Conservation (phyloP, 306 rosid species). For the Lathyrus tuberosus region DNA sequence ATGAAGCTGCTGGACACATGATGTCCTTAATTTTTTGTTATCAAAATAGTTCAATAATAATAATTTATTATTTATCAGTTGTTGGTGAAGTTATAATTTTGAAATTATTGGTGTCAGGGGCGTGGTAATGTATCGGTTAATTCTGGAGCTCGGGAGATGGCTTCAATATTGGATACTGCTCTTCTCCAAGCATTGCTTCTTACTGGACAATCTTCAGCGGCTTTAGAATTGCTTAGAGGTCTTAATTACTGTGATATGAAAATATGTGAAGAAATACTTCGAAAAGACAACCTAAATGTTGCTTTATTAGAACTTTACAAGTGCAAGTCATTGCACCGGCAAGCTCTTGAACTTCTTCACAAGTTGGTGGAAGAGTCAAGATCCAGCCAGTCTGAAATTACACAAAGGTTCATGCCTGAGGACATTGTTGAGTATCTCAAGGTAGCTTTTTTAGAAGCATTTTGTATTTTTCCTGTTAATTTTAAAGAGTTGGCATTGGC, state of each 20-base stretch:
- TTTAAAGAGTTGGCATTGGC: constrained; percentile 13
- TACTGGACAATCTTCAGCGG: constrained; percentile 79
- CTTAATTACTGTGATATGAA: constrained; percentile 86
- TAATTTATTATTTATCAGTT: constrained; percentile 2
- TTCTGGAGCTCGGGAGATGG: constrained; percentile 93
- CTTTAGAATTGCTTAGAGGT: constrained; percentile 77
- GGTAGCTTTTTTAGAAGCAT: constrained; percentile 52
- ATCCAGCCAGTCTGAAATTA: constrained; percentile 61
- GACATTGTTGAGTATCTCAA: constrained; percentile 95
- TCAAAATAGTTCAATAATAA: neutral
- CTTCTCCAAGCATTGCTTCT: constrained; percentile 91
- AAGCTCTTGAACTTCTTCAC: constrained; percentile 90
- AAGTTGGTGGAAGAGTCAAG: constrained; percentile 77
- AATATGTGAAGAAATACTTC: constrained; percentile 87
- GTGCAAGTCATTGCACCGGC: constrained; percentile 89
- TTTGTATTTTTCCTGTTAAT: constrained; percentile 13
- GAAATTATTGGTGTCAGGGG: constrained; percentile 58
- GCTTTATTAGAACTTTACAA: constrained; percentile 87
- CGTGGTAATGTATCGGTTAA: constrained; percentile 63
- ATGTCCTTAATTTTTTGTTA: constrained; percentile 28
- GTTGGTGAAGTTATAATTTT: constrained; percentile 36
- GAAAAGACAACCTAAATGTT: constrained; percentile 60
- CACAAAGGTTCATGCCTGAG: constrained; percentile 79
- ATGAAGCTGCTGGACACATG: constrained; percentile 24
- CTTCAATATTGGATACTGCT: constrained; percentile 88